Conservation (phyloP, 768 basidiomycete genomes). For the Strobilomyces confusus region DNA sequence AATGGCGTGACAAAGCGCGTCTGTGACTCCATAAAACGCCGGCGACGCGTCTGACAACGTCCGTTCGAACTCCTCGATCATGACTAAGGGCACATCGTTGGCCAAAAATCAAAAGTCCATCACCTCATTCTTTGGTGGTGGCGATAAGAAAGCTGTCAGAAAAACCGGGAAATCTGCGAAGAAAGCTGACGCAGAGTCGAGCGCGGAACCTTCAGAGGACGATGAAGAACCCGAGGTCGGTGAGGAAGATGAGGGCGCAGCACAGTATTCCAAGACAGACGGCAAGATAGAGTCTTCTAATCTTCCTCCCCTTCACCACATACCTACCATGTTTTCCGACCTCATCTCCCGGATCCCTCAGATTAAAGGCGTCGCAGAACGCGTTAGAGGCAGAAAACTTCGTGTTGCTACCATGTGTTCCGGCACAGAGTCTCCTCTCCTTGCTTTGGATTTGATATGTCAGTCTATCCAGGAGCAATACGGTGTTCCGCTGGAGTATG, state of each 20-base stretch:
- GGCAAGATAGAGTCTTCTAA: slow-evolving; percentile 50
- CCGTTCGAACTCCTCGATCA: slow-evolving; percentile 21
- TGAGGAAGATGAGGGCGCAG: slow-evolving; percentile 30
- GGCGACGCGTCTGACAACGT: slow-evolving; percentile 11
- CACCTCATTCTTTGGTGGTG: slow-evolving; percentile 48
- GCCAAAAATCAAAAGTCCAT: slow-evolving; percentile 51
- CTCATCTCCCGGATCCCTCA: slow-evolving; percentile 62
- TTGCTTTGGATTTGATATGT: slow-evolving; percentile 83
- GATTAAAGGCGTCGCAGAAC: slow-evolving; percentile 63
- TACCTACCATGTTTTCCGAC: slow-evolving; percentile 72
- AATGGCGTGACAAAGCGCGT: slow-evolving; percentile 19
- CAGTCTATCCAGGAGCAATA: slow-evolving; percentile 69
- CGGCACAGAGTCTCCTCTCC: slow-evolving; percentile 91
- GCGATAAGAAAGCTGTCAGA: slow-evolving; percentile 26
- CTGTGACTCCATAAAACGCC: slow-evolving; percentile 20
- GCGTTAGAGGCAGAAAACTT: slow-evolving; percentile 72
- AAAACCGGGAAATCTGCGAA: slow-evolving; percentile 31
- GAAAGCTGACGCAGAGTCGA: slow-evolving; percentile 29
- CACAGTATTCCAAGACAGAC: slow-evolving; percentile 35
- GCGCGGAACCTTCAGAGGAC: slow-evolving; percentile 32
- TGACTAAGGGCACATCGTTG: slow-evolving; percentile 47
- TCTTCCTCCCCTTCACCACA: slow-evolving; percentile 73
- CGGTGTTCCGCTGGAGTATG: slow-evolving; percentile 60
- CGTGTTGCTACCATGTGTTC: slow-evolving; percentile 98
- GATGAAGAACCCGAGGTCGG: slow-evolving; percentile 32